Evolutionary conservation across 2,329 filamentous ascomycete species (phyloP).

Genomic region (Nemania sp.): DNA sequence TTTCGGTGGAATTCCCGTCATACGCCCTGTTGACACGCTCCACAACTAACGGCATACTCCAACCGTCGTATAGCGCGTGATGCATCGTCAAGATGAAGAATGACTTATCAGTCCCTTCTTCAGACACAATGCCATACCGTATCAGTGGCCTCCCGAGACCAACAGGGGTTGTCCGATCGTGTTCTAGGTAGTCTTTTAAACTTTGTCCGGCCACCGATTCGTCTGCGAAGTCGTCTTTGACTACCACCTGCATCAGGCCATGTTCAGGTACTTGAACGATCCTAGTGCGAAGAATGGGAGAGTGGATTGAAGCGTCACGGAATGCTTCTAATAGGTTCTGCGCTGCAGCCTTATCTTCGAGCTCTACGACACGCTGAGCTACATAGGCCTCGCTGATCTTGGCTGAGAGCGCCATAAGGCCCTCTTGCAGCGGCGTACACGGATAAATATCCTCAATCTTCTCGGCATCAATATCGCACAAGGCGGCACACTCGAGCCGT

Average conservation of each 20-base stretch:
- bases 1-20: slow-evolving; percentile 39
- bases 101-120: slow-evolving; percentile 37
- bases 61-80: slow-evolving; percentile 62
- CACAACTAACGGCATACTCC: slow-evolving; percentile 57
- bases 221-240: slow-evolving; percentile 44
- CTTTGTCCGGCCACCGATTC: slow-evolving; percentile 42
- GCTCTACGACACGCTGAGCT: slow-evolving; percentile 52
- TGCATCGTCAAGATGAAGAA: slow-evolving; percentile 60
- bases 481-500: slow-evolving; percentile 44
- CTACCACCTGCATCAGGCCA: slow-evolving; percentile 54
- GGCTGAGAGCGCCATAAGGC: slow-evolving; percentile 57
- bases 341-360: slow-evolving; percentile 45
- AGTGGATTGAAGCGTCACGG: slow-evolving; percentile 44
- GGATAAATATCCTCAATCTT: slow-evolving; percentile 57
- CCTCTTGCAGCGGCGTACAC: slow-evolving; percentile 59
- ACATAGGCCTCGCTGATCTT: slow-evolving; percentile 58
- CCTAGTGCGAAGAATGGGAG: slow-evolving; percentile 53
- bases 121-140: slow-evolving; percentile 50
- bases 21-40: slow-evolving; percentile 54
- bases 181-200: slow-evolving; percentile 47
- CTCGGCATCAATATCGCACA: slow-evolving; percentile 45
- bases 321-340: slow-evolving; percentile 50
- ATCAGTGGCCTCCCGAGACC: slow-evolving; percentile 52
- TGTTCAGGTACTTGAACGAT: slow-evolving; percentile 51
- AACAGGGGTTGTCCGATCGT: slow-evolving; percentile 48